Evolutionary conservation across 345 rosid genomes (phyloP).

Genomic region (Acer negundo): DNA sequence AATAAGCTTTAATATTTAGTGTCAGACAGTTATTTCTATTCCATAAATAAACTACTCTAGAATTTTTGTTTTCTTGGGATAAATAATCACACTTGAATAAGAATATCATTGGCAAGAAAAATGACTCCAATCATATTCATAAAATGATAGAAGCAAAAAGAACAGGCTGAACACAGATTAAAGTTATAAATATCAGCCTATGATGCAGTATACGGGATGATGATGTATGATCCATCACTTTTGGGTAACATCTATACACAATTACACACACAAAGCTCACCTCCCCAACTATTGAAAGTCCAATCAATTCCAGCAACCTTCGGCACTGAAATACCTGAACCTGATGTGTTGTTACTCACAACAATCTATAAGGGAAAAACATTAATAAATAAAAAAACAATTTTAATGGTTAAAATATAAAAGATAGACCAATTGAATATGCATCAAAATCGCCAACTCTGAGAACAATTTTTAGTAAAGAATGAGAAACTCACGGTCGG

Average conservation of each 20-base stretch:
- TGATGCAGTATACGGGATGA: neutral
- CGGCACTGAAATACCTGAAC: constrained; percentile 28
- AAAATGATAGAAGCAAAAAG: constrained; percentile 8
- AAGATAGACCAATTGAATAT: neutral
- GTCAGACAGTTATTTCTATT: neutral
- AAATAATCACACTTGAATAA: neutral
- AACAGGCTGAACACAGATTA: neutral
- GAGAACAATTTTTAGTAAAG: neutral
- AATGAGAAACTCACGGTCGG: constrained; percentile 71
- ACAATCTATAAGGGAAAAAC: constrained; percentile 51
- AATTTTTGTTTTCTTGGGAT: neutral
- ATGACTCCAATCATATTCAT: neutral
- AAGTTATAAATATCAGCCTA: neutral
- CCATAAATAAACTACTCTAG: neutral
- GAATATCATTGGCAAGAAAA: neutral
- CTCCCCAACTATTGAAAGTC: constrained; percentile 94
- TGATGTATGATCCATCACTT: neutral
- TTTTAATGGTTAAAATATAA: neutral
- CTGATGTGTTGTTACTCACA: constrained; percentile 35
- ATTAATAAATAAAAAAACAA: neutral
- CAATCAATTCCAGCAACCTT: constrained; percentile 87
- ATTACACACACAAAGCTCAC: constrained; percentile 36
- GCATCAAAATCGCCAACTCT: neutral
- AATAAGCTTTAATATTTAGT: neutral
- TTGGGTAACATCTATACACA: neutral